phyloP scores from a whole-genome alignment of 495 filamentous ascomycete species.

The Corynascus novoguineensis region DNA sequence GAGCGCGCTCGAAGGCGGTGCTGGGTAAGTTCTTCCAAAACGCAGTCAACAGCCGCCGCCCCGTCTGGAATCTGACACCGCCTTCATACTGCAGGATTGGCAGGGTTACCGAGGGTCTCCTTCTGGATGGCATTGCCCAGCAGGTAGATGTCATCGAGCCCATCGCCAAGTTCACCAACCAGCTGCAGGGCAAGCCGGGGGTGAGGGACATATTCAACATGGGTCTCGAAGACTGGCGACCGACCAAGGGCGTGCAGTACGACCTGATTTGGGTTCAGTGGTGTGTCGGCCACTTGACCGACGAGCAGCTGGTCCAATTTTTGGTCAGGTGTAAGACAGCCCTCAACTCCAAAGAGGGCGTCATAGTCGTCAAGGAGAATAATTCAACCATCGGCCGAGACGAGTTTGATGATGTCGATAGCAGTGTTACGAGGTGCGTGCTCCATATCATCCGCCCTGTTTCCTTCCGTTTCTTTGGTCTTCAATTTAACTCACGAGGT shows the following conservation, averaged over 20 bases:
- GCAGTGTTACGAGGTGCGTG: slow-evolving; percentile 62
- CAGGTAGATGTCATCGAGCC: slow-evolving; percentile 50
- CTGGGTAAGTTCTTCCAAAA: slow-evolving; percentile 37
- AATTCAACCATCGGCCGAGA: slow-evolving; percentile 58
- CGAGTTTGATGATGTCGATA: slow-evolving; percentile 72
- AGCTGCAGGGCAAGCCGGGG: slow-evolving; percentile 36
- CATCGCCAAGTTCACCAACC: slow-evolving; percentile 52
- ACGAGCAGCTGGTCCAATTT: slow-evolving; percentile 64
- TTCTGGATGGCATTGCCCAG: slow-evolving; percentile 20
- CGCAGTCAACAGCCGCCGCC: background rate
- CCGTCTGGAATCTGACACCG: background rate
- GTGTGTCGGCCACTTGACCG: slow-evolving; percentile 90
- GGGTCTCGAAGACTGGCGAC: slow-evolving; percentile 71
- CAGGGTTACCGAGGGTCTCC: slow-evolving; percentile 46
- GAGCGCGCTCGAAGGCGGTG: slow-evolving; percentile 49
- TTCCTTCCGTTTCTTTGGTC: background rate
- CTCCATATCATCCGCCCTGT: background rate
- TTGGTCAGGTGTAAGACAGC: slow-evolving; percentile 55
- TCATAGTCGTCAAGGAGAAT: slow-evolving; percentile 87
- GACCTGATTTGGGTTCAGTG: slow-evolving; percentile 74
- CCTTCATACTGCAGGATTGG: slow-evolving; percentile 39
- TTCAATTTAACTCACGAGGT: background rate
- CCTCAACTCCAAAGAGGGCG: slow-evolving; percentile 42
- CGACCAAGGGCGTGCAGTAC: slow-evolving; percentile 48
- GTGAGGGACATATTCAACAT: slow-evolving; percentile 62